Evolutionary conservation across 192 early-diverging fungal species (phyloP).

Genomic region (Podila epigama): DNA sequence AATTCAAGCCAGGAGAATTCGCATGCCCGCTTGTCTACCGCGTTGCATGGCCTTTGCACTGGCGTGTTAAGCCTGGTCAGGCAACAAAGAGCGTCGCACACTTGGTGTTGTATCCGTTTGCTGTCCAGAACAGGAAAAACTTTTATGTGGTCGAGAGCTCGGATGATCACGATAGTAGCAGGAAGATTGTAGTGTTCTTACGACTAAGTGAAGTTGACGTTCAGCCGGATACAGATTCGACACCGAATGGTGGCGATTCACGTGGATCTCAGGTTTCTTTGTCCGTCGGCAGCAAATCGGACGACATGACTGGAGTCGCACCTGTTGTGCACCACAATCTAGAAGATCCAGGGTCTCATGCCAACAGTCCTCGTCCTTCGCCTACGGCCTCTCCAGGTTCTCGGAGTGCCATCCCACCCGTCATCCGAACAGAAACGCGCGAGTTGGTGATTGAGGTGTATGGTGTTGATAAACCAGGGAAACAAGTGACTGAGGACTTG

Average conservation of each 20-base stretch:
- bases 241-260: slow-evolving; percentile 8
- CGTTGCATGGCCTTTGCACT: slow-evolving; percentile 74
- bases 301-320: neutral
- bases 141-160: slow-evolving; percentile 73
- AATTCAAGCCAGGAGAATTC: slow-evolving; percentile 70
- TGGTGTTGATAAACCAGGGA: slow-evolving; percentile 67
- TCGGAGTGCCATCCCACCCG: slow-evolving; percentile 19
- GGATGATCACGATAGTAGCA: slow-evolving; percentile 65
- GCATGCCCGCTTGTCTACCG: slow-evolving; percentile 72
- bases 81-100: slow-evolving; percentile 68
- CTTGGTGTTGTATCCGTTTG: slow-evolving; percentile 60
- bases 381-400: slow-evolving; percentile 53
- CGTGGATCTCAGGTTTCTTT: slow-evolving; percentile 15
- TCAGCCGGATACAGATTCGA: slow-evolving; percentile 16
- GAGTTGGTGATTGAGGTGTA: slow-evolving; percentile 74
- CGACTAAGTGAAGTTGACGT: slow-evolving; percentile 43
- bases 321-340: slow-evolving; percentile 20
- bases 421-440: slow-evolving; percentile 45
- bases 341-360: slow-evolving; percentile 35
- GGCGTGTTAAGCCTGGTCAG: slow-evolving; percentile 71
- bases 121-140: slow-evolving; percentile 75
- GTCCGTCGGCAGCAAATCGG: neutral
- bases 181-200: slow-evolving; percentile 38
- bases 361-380: slow-evolving; percentile 46
- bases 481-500: slow-evolving; percentile 66